Conservation (phyloP, 768 basidiomycete genomes). For the Tricholomella constricta region DNA sequence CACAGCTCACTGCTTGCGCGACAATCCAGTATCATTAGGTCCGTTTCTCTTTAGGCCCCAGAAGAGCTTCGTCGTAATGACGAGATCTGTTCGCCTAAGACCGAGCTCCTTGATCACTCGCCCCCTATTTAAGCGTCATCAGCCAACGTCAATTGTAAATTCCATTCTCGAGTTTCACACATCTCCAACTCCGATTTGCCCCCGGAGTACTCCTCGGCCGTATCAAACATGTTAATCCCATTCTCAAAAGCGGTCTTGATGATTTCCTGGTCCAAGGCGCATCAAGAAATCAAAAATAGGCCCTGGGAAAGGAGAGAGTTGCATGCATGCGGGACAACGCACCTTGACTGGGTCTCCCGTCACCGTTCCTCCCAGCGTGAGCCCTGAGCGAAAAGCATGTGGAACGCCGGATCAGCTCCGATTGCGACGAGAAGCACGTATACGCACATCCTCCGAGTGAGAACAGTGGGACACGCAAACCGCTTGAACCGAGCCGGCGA, state of each 20-base stretch:
- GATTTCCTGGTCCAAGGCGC: conserved; percentile 50
- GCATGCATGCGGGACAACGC: conserved; percentile 7
- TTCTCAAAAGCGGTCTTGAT: conserved; percentile 72
- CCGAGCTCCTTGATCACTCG: conserved; percentile 75
- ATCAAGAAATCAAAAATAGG: not conserved
- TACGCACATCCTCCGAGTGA: conserved; percentile 56
- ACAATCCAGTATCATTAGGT: conserved; percentile 56
- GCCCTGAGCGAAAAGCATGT: conserved; percentile 29
- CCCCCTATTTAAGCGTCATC: conserved; percentile 38
- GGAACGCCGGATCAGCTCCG: conserved; percentile 9
- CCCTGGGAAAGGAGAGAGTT: not conserved
- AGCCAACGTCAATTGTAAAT: not conserved
- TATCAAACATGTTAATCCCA: conserved; percentile 74
- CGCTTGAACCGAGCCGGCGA: conserved; percentile 50
- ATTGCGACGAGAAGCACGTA: not conserved
- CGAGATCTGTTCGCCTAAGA: conserved; percentile 60
- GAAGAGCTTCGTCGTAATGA: conserved; percentile 76
- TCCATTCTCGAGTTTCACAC: conserved; percentile 28
- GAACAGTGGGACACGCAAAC: conserved; percentile 59
- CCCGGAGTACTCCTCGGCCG: conserved; percentile 59
- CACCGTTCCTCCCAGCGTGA: conserved; percentile 63
- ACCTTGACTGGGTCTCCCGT: conserved; percentile 70
- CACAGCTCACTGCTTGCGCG: conserved; percentile 51
- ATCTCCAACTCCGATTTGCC: conserved; percentile 76
- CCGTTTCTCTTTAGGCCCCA: conserved; percentile 59